A percentile compares a stretch with the other conserved stretches of the same genome.
Conservation (phyloP, 768 basidiomycete genomes). For the Clitopilus hobsonii region DNA sequence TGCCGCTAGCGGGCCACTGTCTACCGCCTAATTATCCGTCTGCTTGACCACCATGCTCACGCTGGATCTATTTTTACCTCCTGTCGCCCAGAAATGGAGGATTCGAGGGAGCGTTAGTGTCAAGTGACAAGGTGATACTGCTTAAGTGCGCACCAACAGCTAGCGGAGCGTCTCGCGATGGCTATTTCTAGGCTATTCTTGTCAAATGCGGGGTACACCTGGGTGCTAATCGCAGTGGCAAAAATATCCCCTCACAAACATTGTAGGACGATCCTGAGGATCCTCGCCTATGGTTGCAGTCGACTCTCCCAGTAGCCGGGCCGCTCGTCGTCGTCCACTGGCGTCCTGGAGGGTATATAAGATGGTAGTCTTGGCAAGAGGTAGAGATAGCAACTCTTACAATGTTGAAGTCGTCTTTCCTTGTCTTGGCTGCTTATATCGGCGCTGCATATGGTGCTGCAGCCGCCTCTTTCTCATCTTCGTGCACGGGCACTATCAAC, state of each 20-base stretch:
- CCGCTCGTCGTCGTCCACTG: not conserved
- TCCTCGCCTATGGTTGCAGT: not conserved
- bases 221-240: not conserved
- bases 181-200: not conserved
- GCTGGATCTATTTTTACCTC: not conserved
- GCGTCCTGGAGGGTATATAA: not conserved
- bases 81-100: not conserved
- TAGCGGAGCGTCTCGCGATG: not conserved
- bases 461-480: not conserved
- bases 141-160: not conserved
- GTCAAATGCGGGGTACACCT: not conserved
- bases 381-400: not conserved
- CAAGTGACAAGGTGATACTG: not conserved
- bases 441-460: not conserved
- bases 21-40: not conserved
- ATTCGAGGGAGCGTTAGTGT: not conserved
- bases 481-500: conserved; percentile 50
- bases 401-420: not conserved
- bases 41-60: not conserved
- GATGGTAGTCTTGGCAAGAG: not conserved
- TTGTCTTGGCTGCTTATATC: not conserved
- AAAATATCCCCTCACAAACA: not conserved
- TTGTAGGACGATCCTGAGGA: not conserved
- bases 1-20: not conserved
- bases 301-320: not conserved